These are phyloP conservation scores for Lavandula angustifolia DNA, from an alignment of 257 asterid genomes.

Conservation along the genomic window DNA sequence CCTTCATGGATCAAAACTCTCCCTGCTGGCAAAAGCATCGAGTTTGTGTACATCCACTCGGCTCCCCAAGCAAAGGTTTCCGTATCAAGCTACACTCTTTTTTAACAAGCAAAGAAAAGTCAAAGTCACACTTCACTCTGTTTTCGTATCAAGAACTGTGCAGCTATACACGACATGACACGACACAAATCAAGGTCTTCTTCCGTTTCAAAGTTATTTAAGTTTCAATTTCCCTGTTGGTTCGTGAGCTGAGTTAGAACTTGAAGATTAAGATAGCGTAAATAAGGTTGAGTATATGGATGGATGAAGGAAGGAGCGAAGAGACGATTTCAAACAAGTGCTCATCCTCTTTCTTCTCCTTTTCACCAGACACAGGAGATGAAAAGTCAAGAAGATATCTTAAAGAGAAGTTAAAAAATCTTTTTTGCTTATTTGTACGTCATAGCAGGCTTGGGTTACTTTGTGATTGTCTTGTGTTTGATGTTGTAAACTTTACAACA, in stretches of 20 bases:
- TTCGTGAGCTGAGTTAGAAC: conserved; percentile 45
- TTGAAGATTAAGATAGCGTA: conserved; percentile 40
- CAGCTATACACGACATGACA: conserved; percentile 54
- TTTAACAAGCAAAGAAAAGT: conserved; percentile 31
- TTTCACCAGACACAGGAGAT: conserved; percentile 45
- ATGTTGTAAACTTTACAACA: conserved; percentile 65
- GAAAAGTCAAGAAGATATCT: conserved; percentile 49
- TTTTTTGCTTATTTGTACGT: conserved; percentile 39
- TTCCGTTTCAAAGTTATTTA: conserved; percentile 17
- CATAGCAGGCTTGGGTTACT: conserved; percentile 38
- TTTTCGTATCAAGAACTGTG: conserved; percentile 58
- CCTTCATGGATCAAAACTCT: conserved; percentile 83
- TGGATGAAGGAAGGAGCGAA: conserved; percentile 83
- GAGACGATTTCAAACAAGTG: conserved; percentile 65
- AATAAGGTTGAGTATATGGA: conserved; percentile 45
- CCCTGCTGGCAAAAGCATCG: conserved; percentile 81
- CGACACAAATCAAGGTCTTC: background rate
- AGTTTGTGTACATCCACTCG: conserved; percentile 89
- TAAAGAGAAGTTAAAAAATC: conserved; percentile 31
- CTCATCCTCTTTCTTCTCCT: conserved; percentile 96
- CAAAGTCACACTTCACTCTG: conserved; percentile 33
- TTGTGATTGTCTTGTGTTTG: conserved; percentile 36
- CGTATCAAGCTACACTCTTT: conserved; percentile 77
- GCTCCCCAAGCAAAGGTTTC: conserved; percentile 72
- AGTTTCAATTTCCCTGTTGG: conserved; percentile 49